Base-by-base conservation (phyloP, 2,329 filamentous ascomycete genomes). In the Metarhizium brunneum region DNA sequence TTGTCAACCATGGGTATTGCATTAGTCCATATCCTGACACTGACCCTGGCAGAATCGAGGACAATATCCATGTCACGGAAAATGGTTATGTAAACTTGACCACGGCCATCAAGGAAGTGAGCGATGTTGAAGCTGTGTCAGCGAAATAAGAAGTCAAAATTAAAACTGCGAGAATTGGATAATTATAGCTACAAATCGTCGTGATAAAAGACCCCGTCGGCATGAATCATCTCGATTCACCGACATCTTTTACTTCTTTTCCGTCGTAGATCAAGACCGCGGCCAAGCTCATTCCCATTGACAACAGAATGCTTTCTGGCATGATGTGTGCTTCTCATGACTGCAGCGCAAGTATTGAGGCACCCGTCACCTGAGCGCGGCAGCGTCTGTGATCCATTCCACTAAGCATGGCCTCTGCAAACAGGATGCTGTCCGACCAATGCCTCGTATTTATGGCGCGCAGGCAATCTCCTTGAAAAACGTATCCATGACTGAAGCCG, bases 81-180 rank as follows among this genome's bases (percentile, higher is more conserved):
- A 75, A 76, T 25, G 87, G 88, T 6, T 82, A 80, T 58, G 82
- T 88, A 65, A 92, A 92, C 67, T 67, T 92, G 61, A 92, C 88
- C 1, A 83, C 82, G 13, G 85, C 84, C 4, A 78, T 83, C 5
- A 91, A 90, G 68, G 84, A 87, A 55, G 76, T 85, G 3, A 77
- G 75, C 16, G 80, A 83, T 63, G 72, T 88, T 67, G 79, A 88
- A 63, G 68, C 70, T 14, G 54, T 70, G n/a, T 60, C 66, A 14
- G 57, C 63, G 36, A 60, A 48, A 48, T 48, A 30, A 48, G 18
- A 14, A 40, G 5, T 40, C 4, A 40, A 40, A 40, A 40, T 16
- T 5, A 16, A 40, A 40, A 20, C 16, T 18, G 42, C 13, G 7
- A 50, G 7, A 45, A 45, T 45, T 45, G 42, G n/a, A 25, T 45